phyloP scores from a whole-genome alignment of 495 filamentous ascomycete species.

The Xylaria sp. region DNA sequence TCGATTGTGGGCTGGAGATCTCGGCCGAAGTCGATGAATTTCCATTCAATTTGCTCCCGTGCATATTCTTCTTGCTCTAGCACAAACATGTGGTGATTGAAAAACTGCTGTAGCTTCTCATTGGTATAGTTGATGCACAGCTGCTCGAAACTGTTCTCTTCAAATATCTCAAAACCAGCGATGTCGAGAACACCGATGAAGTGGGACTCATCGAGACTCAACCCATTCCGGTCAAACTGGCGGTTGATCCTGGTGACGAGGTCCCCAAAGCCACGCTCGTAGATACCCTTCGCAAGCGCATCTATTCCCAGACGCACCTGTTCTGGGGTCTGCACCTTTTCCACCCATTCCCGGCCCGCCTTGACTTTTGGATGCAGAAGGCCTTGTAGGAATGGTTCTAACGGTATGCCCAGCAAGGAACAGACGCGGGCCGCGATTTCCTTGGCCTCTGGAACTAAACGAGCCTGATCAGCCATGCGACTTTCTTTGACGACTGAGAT shows the following conservation, averaged over 20 bases:
- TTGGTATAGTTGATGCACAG: constrained; percentile 99
- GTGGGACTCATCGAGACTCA: constrained; percentile 82
- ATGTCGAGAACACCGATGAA: constrained; percentile 99
- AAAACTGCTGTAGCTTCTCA: constrained; percentile 99
- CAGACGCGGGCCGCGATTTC: constrained; percentile 78
- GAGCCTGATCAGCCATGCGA: constrained; percentile 86
- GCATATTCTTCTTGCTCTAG: constrained; percentile 99
- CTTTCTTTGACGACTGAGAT: constrained; percentile 89
- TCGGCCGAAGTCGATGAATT: constrained; percentile 98
- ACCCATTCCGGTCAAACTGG: constrained; percentile 81
- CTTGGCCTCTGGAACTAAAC: constrained; percentile 74
- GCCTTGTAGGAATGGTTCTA: constrained; percentile 85
- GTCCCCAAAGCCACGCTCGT: constrained; percentile 93
- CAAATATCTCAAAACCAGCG: constrained; percentile 98
- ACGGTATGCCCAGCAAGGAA: constrained; percentile 79
- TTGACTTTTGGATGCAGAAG: constrained; percentile 92
- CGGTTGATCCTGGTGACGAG: constrained; percentile 90
- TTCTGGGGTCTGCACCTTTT: constrained; percentile 96
- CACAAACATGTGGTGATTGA: constrained; percentile 99
- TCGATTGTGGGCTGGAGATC: constrained; percentile 99
- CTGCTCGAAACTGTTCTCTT: constrained; percentile 98
- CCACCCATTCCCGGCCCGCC: constrained; percentile 96
- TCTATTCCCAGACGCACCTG: constrained; percentile 91
- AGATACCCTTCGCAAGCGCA: constrained; percentile 95
- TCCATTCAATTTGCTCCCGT: constrained; percentile 97